Conservation (phyloP, 192 early-diverging fungal genomes). For the Rhizoclosmatium sp. region DNA sequence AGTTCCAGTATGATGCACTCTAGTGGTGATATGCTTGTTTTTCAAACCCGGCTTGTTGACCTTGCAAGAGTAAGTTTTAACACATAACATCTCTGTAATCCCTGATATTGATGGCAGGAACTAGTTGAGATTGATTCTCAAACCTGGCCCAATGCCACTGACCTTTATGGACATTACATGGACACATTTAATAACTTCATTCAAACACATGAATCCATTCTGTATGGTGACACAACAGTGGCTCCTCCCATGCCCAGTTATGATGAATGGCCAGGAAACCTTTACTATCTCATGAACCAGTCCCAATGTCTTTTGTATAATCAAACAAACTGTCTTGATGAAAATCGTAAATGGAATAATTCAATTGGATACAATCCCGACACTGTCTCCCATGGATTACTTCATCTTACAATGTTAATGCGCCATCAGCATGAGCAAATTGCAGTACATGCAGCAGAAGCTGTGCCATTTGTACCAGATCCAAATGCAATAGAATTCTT, state of each 20-base stretch:
- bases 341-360: not conserved
- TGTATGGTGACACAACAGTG: not conserved
- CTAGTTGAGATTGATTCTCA: not conserved
- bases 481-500: not conserved
- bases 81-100: not conserved
- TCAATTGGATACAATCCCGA: not conserved
- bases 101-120: no score
- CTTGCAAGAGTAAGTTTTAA: not conserved
- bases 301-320: not conserved
- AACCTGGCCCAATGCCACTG: not conserved
- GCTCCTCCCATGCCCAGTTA: not conserved
- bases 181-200: not conserved
- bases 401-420: not conserved
- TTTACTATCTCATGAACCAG: no score
- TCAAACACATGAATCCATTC: not conserved
- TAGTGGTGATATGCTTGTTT: not conserved
- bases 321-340: not conserved
- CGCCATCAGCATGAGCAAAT: not conserved
- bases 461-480: not conserved
- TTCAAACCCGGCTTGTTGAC: not conserved
- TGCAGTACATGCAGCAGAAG: not conserved
- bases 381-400: not conserved
- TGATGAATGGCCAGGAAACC: not conserved
- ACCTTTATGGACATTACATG: not conserved
- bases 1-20: not conserved